These are phyloP conservation scores for Macadamia integrifolia DNA, from an alignment of 164 flowering plant species.

Conservation along the genomic window DNA sequence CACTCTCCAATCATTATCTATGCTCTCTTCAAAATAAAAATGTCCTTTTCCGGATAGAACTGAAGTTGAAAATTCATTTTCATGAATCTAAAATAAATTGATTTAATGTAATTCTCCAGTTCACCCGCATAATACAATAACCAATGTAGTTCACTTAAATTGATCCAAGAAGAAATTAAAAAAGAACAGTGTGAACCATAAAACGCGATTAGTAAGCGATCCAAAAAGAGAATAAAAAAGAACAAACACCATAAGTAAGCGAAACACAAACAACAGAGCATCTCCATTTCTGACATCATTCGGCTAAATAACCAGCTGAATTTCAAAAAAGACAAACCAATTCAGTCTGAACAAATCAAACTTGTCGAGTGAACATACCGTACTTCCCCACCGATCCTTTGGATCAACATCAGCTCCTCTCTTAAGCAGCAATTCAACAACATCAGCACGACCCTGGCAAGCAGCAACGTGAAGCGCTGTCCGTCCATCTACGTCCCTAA, in stretches of 20 bases:
- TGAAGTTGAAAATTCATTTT: too few species aligned
- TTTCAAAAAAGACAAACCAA: not conserved
- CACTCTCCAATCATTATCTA: too few species aligned
- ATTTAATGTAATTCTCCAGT: not conserved
- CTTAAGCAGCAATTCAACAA: conserved; percentile 44
- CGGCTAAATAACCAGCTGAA: not conserved
- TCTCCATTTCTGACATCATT: not conserved
- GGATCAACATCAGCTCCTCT: conserved; percentile 56
- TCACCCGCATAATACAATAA: not conserved
- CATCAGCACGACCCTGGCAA: conserved; percentile 69
- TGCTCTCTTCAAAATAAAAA: too few species aligned
- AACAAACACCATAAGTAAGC: not conserved
- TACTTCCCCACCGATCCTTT: conserved; percentile 94
- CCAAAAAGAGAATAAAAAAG: not conserved
- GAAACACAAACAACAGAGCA: not conserved
- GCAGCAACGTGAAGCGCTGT: conserved; percentile 85
- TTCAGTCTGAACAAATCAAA: not conserved
- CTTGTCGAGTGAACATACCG: conserved; percentile 34
- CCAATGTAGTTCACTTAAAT: not conserved
- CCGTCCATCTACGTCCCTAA: conserved; percentile 59
- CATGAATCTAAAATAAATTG: not conserved
- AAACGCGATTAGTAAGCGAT: too few species aligned
- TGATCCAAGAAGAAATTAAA: not conserved
- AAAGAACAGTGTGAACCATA: too few species aligned
- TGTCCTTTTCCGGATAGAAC: too few species aligned